Base-by-base conservation (phyloP, 1,284 basidiomycete genomes). In the Malassezia globosa region DNA sequence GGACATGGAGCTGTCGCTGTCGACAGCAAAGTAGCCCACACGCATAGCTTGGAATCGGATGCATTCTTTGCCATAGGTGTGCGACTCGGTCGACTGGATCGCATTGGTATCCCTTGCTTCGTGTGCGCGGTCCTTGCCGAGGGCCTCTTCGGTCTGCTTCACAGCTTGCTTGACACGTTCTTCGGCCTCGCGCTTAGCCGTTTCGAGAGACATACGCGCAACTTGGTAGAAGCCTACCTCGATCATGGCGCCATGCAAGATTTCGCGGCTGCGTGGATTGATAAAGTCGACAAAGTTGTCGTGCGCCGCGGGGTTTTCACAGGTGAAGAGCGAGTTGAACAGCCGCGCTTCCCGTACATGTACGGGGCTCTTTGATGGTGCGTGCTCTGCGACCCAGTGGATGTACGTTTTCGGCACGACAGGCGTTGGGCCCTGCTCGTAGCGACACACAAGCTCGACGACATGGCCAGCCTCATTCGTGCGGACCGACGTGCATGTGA, bases 31-130 rank as follows among this genome's bases (percentile, higher is more conserved):
- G 76, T 96, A 99, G 2, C 85, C 94, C 39, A 94, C 82, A 16
- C 94, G 81, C 73, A 97, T 79, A 16, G 87, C 94, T 75, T 99
- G 94, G 81, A 99, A 97, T 38, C 94, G 79, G 42, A 97, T 81
- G 69, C 83, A 85, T 73, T 97, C 94, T 71, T 85, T 83, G 18
- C 94, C 92, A 31, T 90, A 11, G 7, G 38, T 47, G 26, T 35
- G 13, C 27, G 44, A 41, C 14, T 27, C 6, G 21, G 38, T 36
- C 13, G 44, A 27, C 25, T 42, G 44, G 11, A 42, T 16, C 16
- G 38, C 35, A 16, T 46, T 22, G 8, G 29, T 19, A 13, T 27
- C 43, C 10, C 21, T 33, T 13, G 23, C 24, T 16, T 39, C 43
- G 5, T 14, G 37, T 40, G 38, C 38, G 27, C 16, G 35, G 27